These are phyloP conservation scores for Gryganskiella cystojenkinii DNA, from an alignment of 192 early-diverging fungal genomes.

Conservation along the genomic window DNA sequence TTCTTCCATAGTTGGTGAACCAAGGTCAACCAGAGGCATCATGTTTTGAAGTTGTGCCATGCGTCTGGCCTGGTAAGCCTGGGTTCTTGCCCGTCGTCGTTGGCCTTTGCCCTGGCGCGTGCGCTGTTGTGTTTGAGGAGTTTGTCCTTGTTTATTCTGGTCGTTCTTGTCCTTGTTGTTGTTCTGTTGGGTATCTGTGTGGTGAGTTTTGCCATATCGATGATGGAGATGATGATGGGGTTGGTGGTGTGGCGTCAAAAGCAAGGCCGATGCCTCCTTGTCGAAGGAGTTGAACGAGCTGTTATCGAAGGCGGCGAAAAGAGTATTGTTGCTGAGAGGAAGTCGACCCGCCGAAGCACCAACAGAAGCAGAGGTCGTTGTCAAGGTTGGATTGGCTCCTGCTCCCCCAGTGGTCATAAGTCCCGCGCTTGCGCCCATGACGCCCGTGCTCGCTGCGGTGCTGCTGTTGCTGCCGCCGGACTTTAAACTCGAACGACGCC, in stretches of 20 bases:
- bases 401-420: not conserved
- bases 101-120: constrained; percentile 26
- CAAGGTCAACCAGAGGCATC: constrained; percentile 33
- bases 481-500: constrained; percentile 9
- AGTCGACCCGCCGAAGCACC: too few species aligned
- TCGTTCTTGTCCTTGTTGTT: constrained; percentile 3
- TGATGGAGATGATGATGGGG: not conserved
- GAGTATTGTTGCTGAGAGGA: not conserved
- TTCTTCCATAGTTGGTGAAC: constrained; percentile 44
- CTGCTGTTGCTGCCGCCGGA: not conserved
- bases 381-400: not conserved
- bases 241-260: not conserved
- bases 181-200: not conserved
- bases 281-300: constrained; percentile 11
- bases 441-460: not conserved
- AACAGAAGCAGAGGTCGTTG: too few species aligned
- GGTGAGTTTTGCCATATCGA: not conserved
- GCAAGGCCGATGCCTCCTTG: constrained; percentile 6
- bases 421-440: too few species aligned
- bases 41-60: constrained; percentile 18
- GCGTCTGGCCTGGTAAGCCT: constrained; percentile 41
- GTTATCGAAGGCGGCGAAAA: not conserved
- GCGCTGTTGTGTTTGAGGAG: not conserved
- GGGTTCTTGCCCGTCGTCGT: constrained; percentile 21
- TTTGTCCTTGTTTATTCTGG: not conserved